Percentiles rank a stretch among this genome's conserved stretches.
phyloP scores from a whole-genome alignment of 2,329 filamentous ascomycete genomes.

The Alternaria tenuissima region DNA sequence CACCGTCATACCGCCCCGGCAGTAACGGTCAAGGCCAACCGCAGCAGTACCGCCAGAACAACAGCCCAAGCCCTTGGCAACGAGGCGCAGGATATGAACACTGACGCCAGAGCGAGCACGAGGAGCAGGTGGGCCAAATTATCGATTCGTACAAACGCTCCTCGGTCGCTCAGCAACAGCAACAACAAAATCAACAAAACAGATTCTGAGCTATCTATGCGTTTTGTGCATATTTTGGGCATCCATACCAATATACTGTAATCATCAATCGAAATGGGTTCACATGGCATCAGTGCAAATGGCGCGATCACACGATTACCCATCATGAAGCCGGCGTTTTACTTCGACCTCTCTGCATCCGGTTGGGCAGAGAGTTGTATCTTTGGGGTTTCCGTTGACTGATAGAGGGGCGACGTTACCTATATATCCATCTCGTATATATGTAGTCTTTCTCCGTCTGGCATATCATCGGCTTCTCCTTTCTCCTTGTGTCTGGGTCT shows the following conservation, averaged over 20 bases:
- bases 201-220: constrained; percentile 34
- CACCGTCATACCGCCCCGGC: constrained; percentile 48
- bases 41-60: constrained; percentile 54
- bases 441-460: constrained; percentile 9
- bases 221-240: constrained; percentile 37
- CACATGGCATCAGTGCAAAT: constrained; percentile 28
- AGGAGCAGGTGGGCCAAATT: constrained; percentile 46
- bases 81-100: constrained; percentile 71
- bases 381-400: constrained; percentile 10
- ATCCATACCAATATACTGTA: constrained; percentile 30
- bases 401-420: constrained; percentile 8
- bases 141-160: constrained; percentile 48
- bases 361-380: constrained; percentile 7
- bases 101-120: constrained; percentile 54
- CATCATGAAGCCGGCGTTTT: constrained; percentile 38
- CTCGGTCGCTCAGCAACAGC: constrained; percentile 30
- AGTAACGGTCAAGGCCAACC: constrained; percentile 37
- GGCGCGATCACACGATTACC: constrained; percentile 15
- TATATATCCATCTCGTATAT: constrained; percentile 14
- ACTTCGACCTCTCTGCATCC: constrained; percentile 16
- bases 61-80: constrained; percentile 70
- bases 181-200: constrained; percentile 22
- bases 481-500: constrained; percentile 15
- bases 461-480: constrained; percentile 5
- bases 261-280: constrained; percentile 31